Conservation (phyloP, 345 rosid species). For the Eucalyptus globulus region DNA sequence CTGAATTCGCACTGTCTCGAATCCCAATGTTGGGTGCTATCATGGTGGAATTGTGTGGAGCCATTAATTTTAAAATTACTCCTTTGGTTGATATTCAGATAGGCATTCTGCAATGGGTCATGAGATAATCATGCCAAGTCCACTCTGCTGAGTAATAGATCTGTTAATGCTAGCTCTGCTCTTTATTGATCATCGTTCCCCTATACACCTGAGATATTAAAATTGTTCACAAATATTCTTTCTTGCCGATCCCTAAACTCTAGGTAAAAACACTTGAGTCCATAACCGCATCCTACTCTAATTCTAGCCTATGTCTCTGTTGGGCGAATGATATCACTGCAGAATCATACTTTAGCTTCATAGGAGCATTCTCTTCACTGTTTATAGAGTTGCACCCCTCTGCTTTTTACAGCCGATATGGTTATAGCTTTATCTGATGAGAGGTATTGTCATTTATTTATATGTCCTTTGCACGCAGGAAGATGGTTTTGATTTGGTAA, state of each 20-base stretch:
- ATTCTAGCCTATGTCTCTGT: neutral
- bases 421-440: neutral
- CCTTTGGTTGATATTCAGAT: neutral
- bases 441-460: neutral
- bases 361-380: neutral
- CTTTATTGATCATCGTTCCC: neutral
- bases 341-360: neutral
- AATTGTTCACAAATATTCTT: neutral
- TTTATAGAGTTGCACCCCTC: neutral
- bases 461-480: slow-evolving; percentile 21
- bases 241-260: neutral
- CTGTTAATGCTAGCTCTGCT: neutral
- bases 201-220: neutral
- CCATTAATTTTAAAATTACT: neutral
- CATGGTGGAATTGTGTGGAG: neutral
- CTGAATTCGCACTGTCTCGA: neutral
- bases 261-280: neutral
- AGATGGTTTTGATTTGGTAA: slow-evolving; percentile 30
- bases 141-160: neutral
- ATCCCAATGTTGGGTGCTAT: neutral
- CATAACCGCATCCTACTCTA: neutral
- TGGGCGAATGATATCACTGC: neutral
- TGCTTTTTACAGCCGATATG: neutral
- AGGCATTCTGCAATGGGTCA: neutral
- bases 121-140: neutral